A percentile compares a stretch with the other conserved stretches of the same genome.
phyloP scores from a whole-genome alignment of 192 early-diverging fungal species.

The Chytriomyces hyalinus region DNA sequence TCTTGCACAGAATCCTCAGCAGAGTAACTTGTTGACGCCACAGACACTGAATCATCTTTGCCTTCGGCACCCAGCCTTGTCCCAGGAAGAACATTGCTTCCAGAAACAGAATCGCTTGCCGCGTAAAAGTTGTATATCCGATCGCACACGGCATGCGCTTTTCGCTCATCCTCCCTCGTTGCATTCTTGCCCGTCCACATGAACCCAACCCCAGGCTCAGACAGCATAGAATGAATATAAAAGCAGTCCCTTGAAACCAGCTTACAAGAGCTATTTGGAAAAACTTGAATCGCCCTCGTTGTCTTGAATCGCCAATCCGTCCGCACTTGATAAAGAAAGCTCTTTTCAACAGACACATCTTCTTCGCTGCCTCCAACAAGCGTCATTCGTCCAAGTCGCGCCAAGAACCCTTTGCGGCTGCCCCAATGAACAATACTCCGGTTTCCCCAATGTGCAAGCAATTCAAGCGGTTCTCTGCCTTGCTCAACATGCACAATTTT shows the following conservation, averaged over 20 bases:
- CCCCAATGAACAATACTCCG: conserved; percentile 49
- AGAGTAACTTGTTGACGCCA: no score
- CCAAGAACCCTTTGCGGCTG: conserved; percentile 27
- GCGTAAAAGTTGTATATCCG: conserved; percentile 28
- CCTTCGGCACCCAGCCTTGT: neutral
- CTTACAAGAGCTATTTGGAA: neutral
- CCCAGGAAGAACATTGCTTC: neutral
- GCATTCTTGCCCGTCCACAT: conserved; percentile 54
- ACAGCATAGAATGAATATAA: conserved; percentile 29
- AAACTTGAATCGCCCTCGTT: conserved; percentile 52
- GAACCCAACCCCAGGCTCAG: conserved; percentile 21
- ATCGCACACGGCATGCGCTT: conserved; percentile 29
- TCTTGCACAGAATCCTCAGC: neutral
- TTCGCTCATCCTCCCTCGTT: conserved; percentile 43
- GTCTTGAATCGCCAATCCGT: conserved; percentile 53
- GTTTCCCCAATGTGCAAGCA: conserved; percentile 61
- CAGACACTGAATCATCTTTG: no score
- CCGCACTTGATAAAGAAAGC: conserved; percentile 54
- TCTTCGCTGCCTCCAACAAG: neutral
- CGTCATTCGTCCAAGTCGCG: neutral
- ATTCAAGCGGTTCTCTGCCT: conserved; percentile 53
- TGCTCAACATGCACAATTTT: conserved; percentile 46
- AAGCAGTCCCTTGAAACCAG: conserved; percentile 58
- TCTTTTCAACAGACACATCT: neutral
- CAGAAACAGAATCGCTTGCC: neutral